Conservation (phyloP, 2,329 filamentous ascomycete species). For the Beauveria asiatica region DNA sequence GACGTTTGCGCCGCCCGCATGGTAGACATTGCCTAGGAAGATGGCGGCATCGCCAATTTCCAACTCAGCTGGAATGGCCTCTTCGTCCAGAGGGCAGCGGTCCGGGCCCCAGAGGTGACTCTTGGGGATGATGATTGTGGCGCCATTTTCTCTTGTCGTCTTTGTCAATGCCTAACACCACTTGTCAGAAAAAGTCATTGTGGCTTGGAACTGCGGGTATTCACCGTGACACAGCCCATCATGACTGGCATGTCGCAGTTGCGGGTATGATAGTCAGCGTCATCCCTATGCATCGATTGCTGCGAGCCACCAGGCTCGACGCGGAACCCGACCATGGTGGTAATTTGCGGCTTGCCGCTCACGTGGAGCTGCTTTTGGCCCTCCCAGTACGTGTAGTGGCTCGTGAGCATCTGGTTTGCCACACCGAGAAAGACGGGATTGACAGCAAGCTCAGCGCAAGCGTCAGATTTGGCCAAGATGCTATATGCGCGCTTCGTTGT, state of each 20-base stretch:
- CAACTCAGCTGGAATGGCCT: constrained; percentile 30
- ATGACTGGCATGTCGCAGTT: constrained; percentile 28
- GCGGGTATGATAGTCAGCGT: constrained; percentile 22
- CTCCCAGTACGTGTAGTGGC: constrained; percentile 28
- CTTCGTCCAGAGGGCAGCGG: constrained; percentile 26
- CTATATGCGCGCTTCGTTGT: constrained; percentile 32
- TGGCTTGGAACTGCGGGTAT: neutral
- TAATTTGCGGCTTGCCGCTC: constrained; percentile 27
- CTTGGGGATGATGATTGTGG: constrained; percentile 31
- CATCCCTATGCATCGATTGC: constrained; percentile 30
- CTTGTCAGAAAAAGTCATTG: neutral
- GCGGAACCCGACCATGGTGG: constrained; percentile 28
- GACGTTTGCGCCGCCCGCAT: constrained; percentile 31
- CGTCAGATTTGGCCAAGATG: constrained; percentile 28
- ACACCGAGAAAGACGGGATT: constrained; percentile 27
- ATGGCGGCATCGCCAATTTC: constrained; percentile 31
- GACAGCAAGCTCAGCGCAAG: constrained; percentile 28
- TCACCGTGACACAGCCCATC: constrained; percentile 27
- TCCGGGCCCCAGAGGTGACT: constrained; percentile 33
- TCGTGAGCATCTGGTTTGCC: constrained; percentile 26
- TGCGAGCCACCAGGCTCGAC: constrained; percentile 31
- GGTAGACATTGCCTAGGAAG: constrained; percentile 31
- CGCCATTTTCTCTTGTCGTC: constrained; percentile 32
- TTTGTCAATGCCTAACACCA: constrained; percentile 25
- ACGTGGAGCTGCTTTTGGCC: constrained; percentile 23